Base-by-base conservation (phyloP, 1,139 yeast species). In the Candida labiduridarum region DNA sequence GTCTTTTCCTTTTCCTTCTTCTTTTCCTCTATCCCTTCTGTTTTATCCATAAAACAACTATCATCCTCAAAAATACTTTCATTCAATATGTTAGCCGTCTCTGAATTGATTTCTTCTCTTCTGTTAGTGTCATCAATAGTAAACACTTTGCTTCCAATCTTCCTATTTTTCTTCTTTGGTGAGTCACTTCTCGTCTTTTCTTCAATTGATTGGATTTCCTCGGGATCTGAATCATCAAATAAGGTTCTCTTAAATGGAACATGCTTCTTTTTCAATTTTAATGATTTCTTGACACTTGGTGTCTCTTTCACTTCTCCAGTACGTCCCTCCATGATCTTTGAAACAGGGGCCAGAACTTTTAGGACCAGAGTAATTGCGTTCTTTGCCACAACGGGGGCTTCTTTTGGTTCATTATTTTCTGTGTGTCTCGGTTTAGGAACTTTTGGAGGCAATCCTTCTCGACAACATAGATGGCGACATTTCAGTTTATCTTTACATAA, bases 391-490 rank as follows among this genome's bases (percentile, higher is more conserved):
- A 25, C 29, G 6, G 29, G 9, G 2, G 6, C 29, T 25, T 25
- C 29, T 25, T 25, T 25, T 9, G 10, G 29, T 25, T 25, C 10
- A 30, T 12, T 14, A 12, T 11, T 18, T 30, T 41, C 29, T 15
- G 35, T 15, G 15, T 27, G 19, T 38, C 27, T 19, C 16, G 18
- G 12, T 38, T 38, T 38, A 8, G 14, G 14, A 11, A 31, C 10
- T 29, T 48, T 44, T 6, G 46, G 43, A 16, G 61, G 61, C 36
- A 75, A 60, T 1, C 80, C 80, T 42, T 72, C 76, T 39, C 71
- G 67, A 50, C 81, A 77, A 47, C 81, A 76, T 6, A 71, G 46
- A 56, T 76, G 80, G 9, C 80, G 67, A 52, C 80, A 76, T 46
- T 41, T 60, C 1, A 53, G 38, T 53, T 67, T 70, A 48, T 69